Conservation (phyloP, 2,329 filamentous ascomycete species). For the Fusarium anguioides region DNA sequence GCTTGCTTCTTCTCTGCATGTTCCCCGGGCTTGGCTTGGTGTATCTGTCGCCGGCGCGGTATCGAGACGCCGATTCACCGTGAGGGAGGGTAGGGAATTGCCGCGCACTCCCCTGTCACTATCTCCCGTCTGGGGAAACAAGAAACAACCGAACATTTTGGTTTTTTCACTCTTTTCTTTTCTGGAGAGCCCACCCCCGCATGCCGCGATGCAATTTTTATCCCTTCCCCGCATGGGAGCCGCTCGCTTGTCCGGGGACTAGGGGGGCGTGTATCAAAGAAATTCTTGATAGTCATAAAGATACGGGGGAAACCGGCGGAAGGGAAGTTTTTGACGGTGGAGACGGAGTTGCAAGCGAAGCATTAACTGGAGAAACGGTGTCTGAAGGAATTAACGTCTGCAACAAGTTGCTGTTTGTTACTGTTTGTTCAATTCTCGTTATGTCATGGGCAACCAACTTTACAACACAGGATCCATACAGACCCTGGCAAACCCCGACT, state of each 20-base stretch:
- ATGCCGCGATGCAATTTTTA: constrained; percentile 29
- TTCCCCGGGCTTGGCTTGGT: neutral
- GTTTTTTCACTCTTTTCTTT: constrained; percentile 3
- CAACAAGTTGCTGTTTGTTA: neutral
- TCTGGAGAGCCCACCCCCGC: constrained; percentile 39
- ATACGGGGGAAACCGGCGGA: constrained; percentile 30
- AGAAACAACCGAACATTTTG: neutral
- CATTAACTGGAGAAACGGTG: constrained; percentile 3
- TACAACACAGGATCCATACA: constrained; percentile 31
- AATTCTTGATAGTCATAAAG: constrained; percentile 2
- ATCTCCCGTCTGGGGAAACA: constrained; percentile 29
- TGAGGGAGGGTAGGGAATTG: constrained; percentile 9
- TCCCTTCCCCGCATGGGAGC: constrained; percentile 41
- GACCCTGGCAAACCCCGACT: constrained; percentile 16
- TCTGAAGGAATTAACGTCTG: neutral
- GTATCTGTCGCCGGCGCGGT: constrained; percentile 26
- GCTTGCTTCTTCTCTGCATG: neutral
- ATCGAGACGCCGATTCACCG: constrained; percentile 32
- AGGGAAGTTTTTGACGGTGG: constrained; percentile 33
- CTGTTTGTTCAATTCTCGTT: constrained; percentile 17
- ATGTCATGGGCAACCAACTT: constrained; percentile 32
- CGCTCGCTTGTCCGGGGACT: constrained; percentile 34
- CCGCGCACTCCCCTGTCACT: constrained; percentile 3
- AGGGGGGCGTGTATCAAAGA: constrained; percentile 23
- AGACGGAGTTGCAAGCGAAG: constrained; percentile 18